Conservation (phyloP, 148 eudicot species). For the Silene uniflora region DNA sequence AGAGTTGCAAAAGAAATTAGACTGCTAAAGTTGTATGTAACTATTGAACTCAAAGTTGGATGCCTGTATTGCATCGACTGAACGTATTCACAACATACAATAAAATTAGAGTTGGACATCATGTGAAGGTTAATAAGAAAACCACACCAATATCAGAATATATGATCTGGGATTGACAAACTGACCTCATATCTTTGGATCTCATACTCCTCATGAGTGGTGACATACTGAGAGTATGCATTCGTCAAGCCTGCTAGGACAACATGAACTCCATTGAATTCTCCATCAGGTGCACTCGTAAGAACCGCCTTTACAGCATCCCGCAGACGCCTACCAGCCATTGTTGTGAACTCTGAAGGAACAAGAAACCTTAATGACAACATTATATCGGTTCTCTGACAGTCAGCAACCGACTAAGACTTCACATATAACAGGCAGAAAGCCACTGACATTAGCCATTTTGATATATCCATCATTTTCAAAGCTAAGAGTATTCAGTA, state of each 20-base stretch:
- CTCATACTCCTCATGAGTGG: constrained; percentile 87
- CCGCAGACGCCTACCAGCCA: constrained; percentile 97
- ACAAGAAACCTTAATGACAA: neutral
- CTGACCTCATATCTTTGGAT: constrained; percentile 96
- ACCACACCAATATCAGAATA: neutral
- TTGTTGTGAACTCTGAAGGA: constrained; percentile 76
- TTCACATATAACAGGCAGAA: too few relatives aligned
- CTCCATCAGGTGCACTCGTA: constrained; percentile 38
- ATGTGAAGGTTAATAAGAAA: neutral
- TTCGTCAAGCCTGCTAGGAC: constrained; percentile 97
- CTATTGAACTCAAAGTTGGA: too few relatives aligned
- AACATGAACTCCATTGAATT: constrained; percentile 53
- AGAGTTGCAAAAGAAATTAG: too few relatives aligned
- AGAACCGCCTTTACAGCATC: constrained; percentile 77
- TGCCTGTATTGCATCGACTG: too few relatives aligned
- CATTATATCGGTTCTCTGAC: too few relatives aligned
- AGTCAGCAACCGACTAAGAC: too few relatives aligned
- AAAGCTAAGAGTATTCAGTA: constrained; percentile 5
- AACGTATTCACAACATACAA: too few relatives aligned
- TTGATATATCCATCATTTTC: neutral
- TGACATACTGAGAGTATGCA: constrained; percentile 86
- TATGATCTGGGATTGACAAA: constrained; percentile 15
- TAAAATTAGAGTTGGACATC: too few relatives aligned
- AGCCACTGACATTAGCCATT: neutral
- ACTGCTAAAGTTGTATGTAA: neutral